Evolutionary conservation across 2,329 filamentous ascomycete species (phyloP).

Genomic region (Aspergillus pseudoglaucus): DNA sequence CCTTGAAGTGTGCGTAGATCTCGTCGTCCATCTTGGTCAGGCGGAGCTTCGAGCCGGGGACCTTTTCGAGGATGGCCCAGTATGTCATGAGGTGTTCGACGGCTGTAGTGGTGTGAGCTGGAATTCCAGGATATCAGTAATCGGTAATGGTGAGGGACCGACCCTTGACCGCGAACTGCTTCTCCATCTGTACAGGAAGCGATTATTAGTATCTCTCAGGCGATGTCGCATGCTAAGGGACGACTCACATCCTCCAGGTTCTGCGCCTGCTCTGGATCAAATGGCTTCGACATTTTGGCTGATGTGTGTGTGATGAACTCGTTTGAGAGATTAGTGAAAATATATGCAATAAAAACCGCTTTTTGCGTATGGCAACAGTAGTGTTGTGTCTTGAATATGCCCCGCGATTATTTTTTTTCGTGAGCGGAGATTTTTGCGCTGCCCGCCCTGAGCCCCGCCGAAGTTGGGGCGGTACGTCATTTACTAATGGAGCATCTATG

Average conservation of each 20-base stretch:
- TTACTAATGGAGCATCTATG: background rate
- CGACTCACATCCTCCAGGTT: constrained; percentile 62
- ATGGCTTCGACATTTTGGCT: constrained; percentile 34
- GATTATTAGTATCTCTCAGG: constrained; percentile 15
- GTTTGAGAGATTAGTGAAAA: background rate
- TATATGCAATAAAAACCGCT: background rate
- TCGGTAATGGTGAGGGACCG: constrained; percentile 8
- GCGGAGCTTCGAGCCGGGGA: constrained; percentile 79
- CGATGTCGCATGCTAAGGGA: background rate
- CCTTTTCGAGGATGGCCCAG: constrained; percentile 88
- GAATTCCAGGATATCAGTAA: background rate
- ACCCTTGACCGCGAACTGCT: constrained; percentile 98
- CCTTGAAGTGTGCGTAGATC: constrained; percentile 81
- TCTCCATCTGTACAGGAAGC: constrained; percentile 67
- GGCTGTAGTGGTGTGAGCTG: constrained; percentile 38
- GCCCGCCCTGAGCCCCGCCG: constrained; percentile 6
- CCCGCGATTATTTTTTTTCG: constrained; percentile 25
- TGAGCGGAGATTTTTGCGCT: constrained; percentile 20
- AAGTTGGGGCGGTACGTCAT: constrained; percentile 12
- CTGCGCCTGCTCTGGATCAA: constrained; percentile 57
- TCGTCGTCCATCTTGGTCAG: constrained; percentile 94
- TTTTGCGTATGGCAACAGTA: constrained; percentile 1
- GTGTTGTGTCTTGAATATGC: constrained; percentile 7
- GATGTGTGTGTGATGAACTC: background rate
- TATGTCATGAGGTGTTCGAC: constrained; percentile 97